phyloP scores from a whole-genome alignment of 257 asterid species.

The Plectranthus barbatus region DNA sequence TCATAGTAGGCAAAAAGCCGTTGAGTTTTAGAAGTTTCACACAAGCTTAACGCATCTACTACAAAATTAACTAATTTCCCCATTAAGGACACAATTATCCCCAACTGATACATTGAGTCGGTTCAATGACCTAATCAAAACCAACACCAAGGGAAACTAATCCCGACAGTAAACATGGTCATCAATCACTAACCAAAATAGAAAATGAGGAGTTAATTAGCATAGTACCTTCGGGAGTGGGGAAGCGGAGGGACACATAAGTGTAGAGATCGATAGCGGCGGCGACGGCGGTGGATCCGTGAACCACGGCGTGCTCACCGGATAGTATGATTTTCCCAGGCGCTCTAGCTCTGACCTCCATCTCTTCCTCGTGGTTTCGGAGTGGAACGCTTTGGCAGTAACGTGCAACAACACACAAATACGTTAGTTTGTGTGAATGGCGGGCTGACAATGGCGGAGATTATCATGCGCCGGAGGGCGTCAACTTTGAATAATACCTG shows the following conservation, averaged over 20 bases:
- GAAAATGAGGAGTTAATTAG: not conserved
- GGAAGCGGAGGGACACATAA: slow-evolving; percentile 76
- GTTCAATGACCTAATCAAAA: slow-evolving; percentile 4
- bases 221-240: slow-evolving; percentile 61
- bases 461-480: not conserved
- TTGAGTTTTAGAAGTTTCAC: not conserved
- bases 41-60: not conserved
- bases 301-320: slow-evolving; percentile 98
- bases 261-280: slow-evolving; percentile 95
- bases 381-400: not conserved
- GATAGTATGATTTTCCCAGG: slow-evolving; percentile 94
- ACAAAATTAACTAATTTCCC: not conserved
- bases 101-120: not conserved
- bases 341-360: slow-evolving; percentile 98
- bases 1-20: not conserved
- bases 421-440: not conserved
- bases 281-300: slow-evolving; percentile 96
- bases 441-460: slow-evolving; percentile 25
- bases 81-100: not conserved
- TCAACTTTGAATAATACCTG: slow-evolving; percentile 19
- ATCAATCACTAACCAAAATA: not conserved
- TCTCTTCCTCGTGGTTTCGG: slow-evolving; percentile 9
- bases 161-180: not conserved
- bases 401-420: not conserved
- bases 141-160: not conserved